Percentiles rank a stretch among this genome's conserved stretches.
Evolutionary conservation across 108 stramenopile genomes (phyloP).

Genomic region (Cylindrotheca fusiformis): DNA sequence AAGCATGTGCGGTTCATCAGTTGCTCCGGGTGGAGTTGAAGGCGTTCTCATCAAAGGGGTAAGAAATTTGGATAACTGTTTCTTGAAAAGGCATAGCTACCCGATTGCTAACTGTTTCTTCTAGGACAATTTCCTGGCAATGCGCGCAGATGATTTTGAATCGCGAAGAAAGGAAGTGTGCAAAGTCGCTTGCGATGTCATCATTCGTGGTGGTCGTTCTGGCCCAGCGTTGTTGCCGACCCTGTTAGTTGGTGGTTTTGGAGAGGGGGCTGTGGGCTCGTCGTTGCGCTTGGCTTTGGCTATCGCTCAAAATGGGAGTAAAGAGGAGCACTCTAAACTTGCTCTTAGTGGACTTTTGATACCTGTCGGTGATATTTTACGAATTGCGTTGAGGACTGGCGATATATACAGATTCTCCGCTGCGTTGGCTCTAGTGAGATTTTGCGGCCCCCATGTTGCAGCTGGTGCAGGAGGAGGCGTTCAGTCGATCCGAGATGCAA

Average conservation of each 20-base stretch:
- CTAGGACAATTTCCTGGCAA: conserved; percentile 21
- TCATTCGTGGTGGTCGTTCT: conserved; percentile 35
- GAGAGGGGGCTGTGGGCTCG: conserved; percentile 52
- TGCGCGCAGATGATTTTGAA: conserved; percentile 44
- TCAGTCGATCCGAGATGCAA: conserved; percentile 55
- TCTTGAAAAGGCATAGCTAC: neutral
- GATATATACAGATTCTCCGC: conserved; percentile 64
- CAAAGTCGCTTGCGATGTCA: conserved; percentile 52
- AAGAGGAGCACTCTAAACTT: conserved; percentile 63
- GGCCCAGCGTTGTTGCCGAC: conserved; percentile 57
- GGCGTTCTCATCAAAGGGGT: conserved; percentile 34
- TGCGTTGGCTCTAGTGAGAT: conserved; percentile 58
- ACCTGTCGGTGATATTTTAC: conserved; percentile 69
- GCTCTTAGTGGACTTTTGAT: conserved; percentile 64
- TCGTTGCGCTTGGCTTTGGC: conserved; percentile 62
- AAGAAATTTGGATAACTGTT: too few species aligned
- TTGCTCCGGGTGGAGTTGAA: conserved; percentile 41
- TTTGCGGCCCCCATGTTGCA: conserved; percentile 63
- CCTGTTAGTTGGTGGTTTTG: conserved; percentile 74
- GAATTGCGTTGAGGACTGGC: conserved; percentile 46
- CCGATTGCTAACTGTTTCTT: conserved; percentile 2
- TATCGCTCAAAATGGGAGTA: conserved; percentile 57
- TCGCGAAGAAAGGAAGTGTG: conserved; percentile 57
- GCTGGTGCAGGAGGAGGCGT: conserved; percentile 45
- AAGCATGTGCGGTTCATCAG: conserved; percentile 72